Base-by-base conservation (phyloP, 1,284 basidiomycete genomes). In the Tilletia caries region DNA sequence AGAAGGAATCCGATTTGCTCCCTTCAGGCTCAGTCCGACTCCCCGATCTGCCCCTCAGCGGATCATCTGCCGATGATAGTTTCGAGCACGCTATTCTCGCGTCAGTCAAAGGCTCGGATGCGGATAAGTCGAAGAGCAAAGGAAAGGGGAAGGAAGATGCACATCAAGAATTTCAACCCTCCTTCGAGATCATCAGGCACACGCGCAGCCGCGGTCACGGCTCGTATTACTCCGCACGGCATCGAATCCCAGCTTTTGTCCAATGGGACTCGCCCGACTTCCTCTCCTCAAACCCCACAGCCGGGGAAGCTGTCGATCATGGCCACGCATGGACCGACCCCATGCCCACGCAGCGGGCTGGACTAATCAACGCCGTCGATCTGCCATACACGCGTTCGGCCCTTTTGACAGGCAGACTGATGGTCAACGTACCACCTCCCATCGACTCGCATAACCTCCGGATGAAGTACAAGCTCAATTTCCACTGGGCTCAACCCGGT, bases 301-400 rank as follows among this genome's bases (percentile, higher is more conserved):
- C 32, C 8, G 32, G 54, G 10, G 5, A 60, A 5, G 54, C 54
- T 27, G 15, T 60, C 54, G 54, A 60, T 25, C 54, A 60, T 20
- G 54, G 54, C 23, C 29, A 29, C 54, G 54, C 54, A 18, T 60
- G 54, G 54, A 60, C 54, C 13, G 54, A 60, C 27, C 54, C 54
- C 4, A 60, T 60, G 54, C 54, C 54, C 18, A 60, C 54, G 25
- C n/a, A 18, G 13, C 25, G 29, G 27, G 54, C 54, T 10, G 54
- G 54, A 15, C 54, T 60, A 18, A 60, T 12, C n/a, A 33, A 8
- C 54, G 15, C 6, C 54, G 54, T 27, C 13, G 27, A 27, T 10
- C 32, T 60, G 27, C 54, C 54, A 18, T 60, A 29, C 27, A 60
- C 54, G 23, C 54, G 54, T 8, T 60, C 23, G 6, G 54, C 54